Evolutionary conservation across 352 stramenopile species (phyloP).

Genomic region (Pythium insidiosum): DNA sequence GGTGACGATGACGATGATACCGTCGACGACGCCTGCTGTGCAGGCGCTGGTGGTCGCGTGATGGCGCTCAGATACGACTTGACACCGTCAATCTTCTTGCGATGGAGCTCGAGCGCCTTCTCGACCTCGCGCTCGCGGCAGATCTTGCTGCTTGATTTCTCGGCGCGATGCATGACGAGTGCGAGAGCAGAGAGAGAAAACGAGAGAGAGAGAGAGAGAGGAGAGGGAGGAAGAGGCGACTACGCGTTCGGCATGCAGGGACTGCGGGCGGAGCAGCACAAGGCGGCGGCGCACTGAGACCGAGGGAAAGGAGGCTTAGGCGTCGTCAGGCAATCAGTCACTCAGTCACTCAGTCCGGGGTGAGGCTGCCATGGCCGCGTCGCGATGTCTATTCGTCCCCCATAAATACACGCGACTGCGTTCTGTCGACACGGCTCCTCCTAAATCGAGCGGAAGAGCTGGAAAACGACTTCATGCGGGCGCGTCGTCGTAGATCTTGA

Average conservation of each 20-base stretch:
- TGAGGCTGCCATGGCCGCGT: too few species aligned
- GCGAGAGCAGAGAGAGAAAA: background rate
- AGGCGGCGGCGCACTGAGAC: too few species aligned
- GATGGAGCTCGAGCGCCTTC: constrained; percentile 58
- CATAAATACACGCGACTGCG: too few species aligned
- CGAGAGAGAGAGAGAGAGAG: background rate
- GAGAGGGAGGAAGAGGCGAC: too few species aligned
- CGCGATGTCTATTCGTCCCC: too few species aligned
- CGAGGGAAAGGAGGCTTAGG: too few species aligned
- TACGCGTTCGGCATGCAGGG: too few species aligned
- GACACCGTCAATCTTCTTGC: constrained; percentile 60
- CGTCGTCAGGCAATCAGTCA: too few species aligned
- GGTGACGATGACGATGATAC: constrained; percentile 10
- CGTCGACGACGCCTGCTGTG: constrained; percentile 11
- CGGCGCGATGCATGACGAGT: constrained; percentile 47
- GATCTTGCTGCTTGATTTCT: constrained; percentile 75
- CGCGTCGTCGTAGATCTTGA: constrained; percentile 81
- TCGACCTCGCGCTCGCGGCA: constrained; percentile 63
- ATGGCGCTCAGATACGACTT: constrained; percentile 42
- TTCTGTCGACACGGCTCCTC: too few species aligned
- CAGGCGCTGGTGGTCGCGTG: constrained; percentile 14
- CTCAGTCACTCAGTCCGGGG: too few species aligned
- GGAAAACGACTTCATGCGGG: constrained; percentile 9
- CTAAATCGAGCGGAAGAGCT: too few species aligned
- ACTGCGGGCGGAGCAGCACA: too few species aligned